Evolutionary conservation across 179 eudicot species (phyloP).

Genomic region (Spergularia azorica): DNA sequence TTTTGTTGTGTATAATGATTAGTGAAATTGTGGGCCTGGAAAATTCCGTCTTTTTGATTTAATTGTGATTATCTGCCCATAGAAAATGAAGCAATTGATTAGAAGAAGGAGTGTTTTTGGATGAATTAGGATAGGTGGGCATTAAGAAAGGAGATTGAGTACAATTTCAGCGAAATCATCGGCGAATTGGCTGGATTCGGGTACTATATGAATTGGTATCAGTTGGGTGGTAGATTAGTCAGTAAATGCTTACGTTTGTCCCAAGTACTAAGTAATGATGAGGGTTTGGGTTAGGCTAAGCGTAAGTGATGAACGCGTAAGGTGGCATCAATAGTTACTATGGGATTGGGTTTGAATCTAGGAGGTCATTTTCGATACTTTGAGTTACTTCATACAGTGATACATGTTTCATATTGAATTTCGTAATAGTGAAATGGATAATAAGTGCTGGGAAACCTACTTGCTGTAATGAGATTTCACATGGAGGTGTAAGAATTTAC

Average conservation of each 20-base stretch:
- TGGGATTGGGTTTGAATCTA: neutral
- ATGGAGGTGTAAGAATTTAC: neutral
- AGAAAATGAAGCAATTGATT: neutral
- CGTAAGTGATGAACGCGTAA: neutral
- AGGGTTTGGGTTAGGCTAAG: neutral
- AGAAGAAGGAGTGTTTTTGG: neutral
- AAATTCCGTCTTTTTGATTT: neutral
- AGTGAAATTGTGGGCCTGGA: neutral
- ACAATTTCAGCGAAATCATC: neutral
- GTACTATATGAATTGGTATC: neutral
- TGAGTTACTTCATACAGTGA: neutral
- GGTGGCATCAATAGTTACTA: neutral
- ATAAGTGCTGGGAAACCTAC: neutral
- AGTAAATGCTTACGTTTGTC: neutral
- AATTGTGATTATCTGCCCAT: neutral
- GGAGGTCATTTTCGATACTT: neutral
- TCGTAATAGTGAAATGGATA: neutral
- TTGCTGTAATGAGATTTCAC: neutral
- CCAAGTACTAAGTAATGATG: neutral
- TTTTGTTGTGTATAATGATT: neutral
- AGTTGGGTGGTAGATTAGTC: neutral
- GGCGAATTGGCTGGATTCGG: neutral
- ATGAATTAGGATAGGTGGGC: neutral
- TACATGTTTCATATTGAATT: neutral
- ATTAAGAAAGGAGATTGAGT: neutral